Percentiles rank a stretch among this genome's conserved stretches.
Evolutionary conservation across 2,329 filamentous ascomycete genomes (phyloP).

Genomic region (Aspergillus fischeri): DNA sequence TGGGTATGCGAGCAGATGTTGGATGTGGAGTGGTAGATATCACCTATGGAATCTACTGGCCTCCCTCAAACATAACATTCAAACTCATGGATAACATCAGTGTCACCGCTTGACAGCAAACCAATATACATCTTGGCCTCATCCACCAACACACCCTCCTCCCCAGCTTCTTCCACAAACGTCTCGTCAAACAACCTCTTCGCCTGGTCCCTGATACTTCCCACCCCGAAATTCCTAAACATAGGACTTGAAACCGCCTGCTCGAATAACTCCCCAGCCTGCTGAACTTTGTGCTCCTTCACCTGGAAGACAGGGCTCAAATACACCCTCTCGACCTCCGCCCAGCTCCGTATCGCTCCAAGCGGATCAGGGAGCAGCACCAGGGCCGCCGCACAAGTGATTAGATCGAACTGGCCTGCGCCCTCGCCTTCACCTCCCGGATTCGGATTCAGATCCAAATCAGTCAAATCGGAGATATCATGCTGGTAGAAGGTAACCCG

Average conservation of each 20-base stretch:
- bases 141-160: not conserved
- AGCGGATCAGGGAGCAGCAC: slow-evolving; percentile 2
- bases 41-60: too few relatives aligned
- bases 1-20: slow-evolving; percentile 41
- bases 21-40: not conserved
- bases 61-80: too few relatives aligned
- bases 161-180: not conserved
- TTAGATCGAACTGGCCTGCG: slow-evolving; percentile 1
- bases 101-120: not conserved
- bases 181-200: slow-evolving; percentile 2
- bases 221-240: slow-evolving; percentile 2
- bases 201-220: not conserved
- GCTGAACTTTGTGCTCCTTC: not conserved
- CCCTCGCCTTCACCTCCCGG: not conserved
- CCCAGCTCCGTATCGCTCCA: not conserved
- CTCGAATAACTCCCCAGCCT: not conserved
- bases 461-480: slow-evolving; percentile 2
- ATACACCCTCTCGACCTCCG: not conserved
- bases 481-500: slow-evolving; percentile 1
- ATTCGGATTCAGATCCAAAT: not conserved
- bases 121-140: slow-evolving; percentile 9
- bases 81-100: too few relatives aligned
- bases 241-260: slow-evolving; percentile 4
- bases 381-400: slow-evolving; percentile 5
- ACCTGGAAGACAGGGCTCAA: slow-evolving; percentile 1